Evolutionary conservation across 495 filamentous ascomycete species (phyloP).

Genomic region (Oleoguttula mirabilis): DNA sequence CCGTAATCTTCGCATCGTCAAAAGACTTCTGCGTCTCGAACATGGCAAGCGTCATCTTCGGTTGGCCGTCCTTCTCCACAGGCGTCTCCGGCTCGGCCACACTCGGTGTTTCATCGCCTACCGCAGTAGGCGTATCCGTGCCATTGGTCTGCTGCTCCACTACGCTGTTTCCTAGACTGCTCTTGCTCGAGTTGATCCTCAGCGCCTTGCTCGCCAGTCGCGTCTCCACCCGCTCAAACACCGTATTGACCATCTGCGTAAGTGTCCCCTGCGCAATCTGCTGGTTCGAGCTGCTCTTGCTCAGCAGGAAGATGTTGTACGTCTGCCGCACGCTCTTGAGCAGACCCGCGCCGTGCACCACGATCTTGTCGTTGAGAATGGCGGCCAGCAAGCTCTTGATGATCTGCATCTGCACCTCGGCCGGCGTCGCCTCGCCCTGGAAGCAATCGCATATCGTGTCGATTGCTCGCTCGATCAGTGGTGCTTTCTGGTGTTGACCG

Average conservation of each 20-base stretch:
- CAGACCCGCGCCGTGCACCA: constrained; percentile 92
- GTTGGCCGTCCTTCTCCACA: constrained; percentile 48
- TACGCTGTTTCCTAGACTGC: constrained; percentile 22
- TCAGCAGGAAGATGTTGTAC: constrained; percentile 96
- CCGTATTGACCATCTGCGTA: constrained; percentile 97
- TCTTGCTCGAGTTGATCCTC: constrained; percentile 39
- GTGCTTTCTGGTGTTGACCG: constrained; percentile 32
- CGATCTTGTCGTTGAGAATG: constrained; percentile 93
- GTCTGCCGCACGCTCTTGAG: constrained; percentile 97
- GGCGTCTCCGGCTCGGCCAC: constrained; percentile 42
- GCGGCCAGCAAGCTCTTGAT: constrained; percentile 92
- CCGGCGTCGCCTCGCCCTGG: constrained; percentile 81
- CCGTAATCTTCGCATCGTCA: constrained; percentile 80
- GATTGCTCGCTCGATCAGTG: constrained; percentile 91
- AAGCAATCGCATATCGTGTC: constrained; percentile 99
- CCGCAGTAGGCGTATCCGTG: constrained; percentile 21
- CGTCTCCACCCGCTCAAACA: constrained; percentile 89
- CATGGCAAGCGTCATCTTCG: constrained; percentile 85
- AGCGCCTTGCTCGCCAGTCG: constrained; percentile 79
- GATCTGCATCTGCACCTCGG: constrained; percentile 91
- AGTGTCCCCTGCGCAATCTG: constrained; percentile 92
- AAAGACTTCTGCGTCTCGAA: constrained; percentile 89
- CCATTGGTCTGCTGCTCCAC: constrained; percentile 28
- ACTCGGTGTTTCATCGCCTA: constrained; percentile 31
- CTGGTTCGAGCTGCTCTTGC: constrained; percentile 81